Evolutionary conservation across 495 filamentous ascomycete genomes (phyloP).

Genomic region (Xylaria acuta): DNA sequence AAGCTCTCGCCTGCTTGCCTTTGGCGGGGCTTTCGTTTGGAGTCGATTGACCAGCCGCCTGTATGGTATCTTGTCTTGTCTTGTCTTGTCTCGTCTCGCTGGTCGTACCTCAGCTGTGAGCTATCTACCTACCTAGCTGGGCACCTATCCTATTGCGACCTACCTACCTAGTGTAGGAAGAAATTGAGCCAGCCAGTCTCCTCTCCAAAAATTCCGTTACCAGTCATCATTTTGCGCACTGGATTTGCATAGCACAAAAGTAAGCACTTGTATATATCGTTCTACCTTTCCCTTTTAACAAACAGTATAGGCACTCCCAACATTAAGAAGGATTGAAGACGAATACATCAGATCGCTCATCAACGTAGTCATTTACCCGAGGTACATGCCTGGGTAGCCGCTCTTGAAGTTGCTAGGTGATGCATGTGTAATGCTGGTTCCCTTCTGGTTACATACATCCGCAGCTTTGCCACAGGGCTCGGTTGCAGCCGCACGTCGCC

Average conservation of each 20-base stretch:
- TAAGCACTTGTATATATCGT: not conserved
- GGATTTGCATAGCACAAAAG: not conserved
- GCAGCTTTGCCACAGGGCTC: conserved; percentile 20
- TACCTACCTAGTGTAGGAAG: conserved; percentile 5
- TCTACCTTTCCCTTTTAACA: not conserved
- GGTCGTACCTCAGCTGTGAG: not conserved
- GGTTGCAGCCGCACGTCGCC: conserved; percentile 25
- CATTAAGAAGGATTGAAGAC: not conserved
- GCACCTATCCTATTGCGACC: conserved; percentile 4
- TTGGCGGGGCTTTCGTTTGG: not conserved
- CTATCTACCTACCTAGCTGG: conserved; percentile 6
- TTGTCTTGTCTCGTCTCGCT: conserved; percentile 6
- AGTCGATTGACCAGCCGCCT: not conserved
- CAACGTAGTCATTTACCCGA: not conserved
- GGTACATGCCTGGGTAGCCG: conserved; percentile 11
- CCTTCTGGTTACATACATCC: conserved; percentile 20
- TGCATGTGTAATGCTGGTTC: conserved; percentile 28
- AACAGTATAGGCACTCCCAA: not conserved
- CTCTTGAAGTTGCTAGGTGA: not conserved
- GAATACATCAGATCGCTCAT: not conserved
- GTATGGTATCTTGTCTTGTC: not conserved
- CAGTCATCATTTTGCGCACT: not conserved
- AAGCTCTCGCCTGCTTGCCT: conserved; percentile 1
- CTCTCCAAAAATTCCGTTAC: not conserved
- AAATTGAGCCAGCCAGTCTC: not conserved